Evolutionary conservation across 164 flowering plant genomes (phyloP).

Genomic region (Magnolia changhungtana): DNA sequence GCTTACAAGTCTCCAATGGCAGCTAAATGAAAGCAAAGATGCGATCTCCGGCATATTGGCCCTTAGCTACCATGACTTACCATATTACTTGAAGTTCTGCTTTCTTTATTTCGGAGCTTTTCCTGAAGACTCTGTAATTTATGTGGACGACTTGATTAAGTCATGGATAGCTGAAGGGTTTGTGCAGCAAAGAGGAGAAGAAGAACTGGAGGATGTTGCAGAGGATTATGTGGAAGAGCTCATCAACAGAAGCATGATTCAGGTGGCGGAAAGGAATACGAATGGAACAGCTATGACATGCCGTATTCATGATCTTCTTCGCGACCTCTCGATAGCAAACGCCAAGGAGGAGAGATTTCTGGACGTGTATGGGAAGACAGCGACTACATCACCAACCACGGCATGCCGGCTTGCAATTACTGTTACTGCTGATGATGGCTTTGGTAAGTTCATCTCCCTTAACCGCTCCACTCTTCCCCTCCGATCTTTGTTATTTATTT

Average conservation of each 20-base stretch:
- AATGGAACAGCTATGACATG: slow-evolving; percentile 2
- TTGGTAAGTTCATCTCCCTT: too few relatives aligned
- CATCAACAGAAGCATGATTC: slow-evolving; percentile 12
- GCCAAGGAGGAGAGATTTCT: slow-evolving; percentile 3
- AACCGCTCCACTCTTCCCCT: too few relatives aligned
- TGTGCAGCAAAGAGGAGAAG: not conserved
- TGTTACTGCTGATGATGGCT: too few relatives aligned
- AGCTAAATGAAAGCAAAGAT: slow-evolving; percentile 1
- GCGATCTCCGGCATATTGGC: not conserved
- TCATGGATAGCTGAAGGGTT: slow-evolving; percentile 14
- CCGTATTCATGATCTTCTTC: slow-evolving; percentile 13
- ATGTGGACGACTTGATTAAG: not conserved
- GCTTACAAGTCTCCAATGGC: not conserved
- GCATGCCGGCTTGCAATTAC: not conserved
- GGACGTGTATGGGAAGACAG: not conserved
- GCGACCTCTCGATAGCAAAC: not conserved
- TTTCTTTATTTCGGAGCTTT: slow-evolving; percentile 10
- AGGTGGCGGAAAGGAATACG: slow-evolving; percentile 1
- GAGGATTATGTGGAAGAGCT: slow-evolving; percentile 5
- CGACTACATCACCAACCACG: not conserved
- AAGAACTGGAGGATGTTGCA: slow-evolving; percentile 3
- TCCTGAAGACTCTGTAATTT: slow-evolving; percentile 7
- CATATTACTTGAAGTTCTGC: slow-evolving; percentile 12
- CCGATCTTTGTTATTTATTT: too few relatives aligned
- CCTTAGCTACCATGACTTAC: slow-evolving; percentile 16